Evolutionary conservation across 371 early-diverging fungal species (phyloP), one percentile per base, ranked within the genome.

Genomic region (Coemansia sp.): DNA sequence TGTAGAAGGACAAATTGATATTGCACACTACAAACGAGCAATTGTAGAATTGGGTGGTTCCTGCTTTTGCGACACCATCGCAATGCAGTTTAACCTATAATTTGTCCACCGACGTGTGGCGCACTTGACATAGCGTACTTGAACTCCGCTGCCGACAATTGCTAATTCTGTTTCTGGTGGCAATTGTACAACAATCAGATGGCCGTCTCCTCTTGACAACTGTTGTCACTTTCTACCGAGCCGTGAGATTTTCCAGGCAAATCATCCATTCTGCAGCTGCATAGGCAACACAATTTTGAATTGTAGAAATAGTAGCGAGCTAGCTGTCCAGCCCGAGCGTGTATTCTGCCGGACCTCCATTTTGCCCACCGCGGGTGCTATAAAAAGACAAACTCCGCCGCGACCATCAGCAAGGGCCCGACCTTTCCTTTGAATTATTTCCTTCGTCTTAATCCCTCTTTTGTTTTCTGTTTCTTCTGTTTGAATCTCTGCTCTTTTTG

Each of bases 141-240:
- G 13, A 52, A 52, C 34, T 52, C 52, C 14, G 34, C 35, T 52
- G 52, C 13, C 52, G 34, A 20, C 8, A 51, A 52, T 34, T 34
- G 52, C 30, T 30, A 30, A 52, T 52, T 52, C 13, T 52, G 35
- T 52, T 34, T 52, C 42, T 52, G 52, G 8, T 34, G n/a, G 34
- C 52, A 52, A 52, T 52, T 52, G 52, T 52, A 30, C n/a, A 52
- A 52, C 35, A 52, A 31, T 34, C n/a, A 34, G 11, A 14, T n/a
- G 16, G 7, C n/a, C 14, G n/a, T 34, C n/a, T 34, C 5, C 34
- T 32, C 34, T 52, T 52, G 52, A 34, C 52, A 52, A 34, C 14
- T 7, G 32, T 14, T 52, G 51, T 34, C 30, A 51, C 9, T 52
- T 52, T 52, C 52, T 52, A 52, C 52, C 52, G 52, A 52, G 52